A percentile compares a stretch with the other conserved stretches of the same genome.
These are phyloP conservation scores for Phalaenopsis equestris DNA, from an alignment of 106 monocot genomes.

Conservation along the genomic window DNA sequence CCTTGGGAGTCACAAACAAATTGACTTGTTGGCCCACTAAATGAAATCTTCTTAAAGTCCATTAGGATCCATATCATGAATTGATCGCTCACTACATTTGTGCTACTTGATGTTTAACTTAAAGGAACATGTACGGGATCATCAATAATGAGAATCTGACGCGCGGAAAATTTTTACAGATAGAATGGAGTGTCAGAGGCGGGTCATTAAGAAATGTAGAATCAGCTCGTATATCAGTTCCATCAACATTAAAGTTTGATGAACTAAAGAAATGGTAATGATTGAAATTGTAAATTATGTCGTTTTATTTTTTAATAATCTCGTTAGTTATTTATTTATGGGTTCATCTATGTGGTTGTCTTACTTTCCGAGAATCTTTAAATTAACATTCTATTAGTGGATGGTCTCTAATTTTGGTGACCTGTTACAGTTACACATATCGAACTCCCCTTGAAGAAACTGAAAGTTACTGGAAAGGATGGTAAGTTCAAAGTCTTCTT, in stretches of 20 bases:
- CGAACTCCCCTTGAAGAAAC: slow-evolving; percentile 86
- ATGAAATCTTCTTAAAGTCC: background rate
- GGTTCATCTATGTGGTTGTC: background rate
- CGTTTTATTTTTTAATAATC: background rate
- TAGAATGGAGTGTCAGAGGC: slow-evolving; percentile 93
- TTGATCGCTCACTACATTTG: background rate
- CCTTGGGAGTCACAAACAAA: background rate
- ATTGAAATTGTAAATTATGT: background rate
- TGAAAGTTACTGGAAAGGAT: slow-evolving; percentile 90
- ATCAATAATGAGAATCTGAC: background rate
- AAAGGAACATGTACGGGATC: background rate
- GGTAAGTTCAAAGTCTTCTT: slow-evolving; percentile 35
- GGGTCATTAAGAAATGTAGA: slow-evolving; percentile 89
- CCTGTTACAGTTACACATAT: slow-evolving; percentile 65
- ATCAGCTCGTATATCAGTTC: slow-evolving; percentile 89
- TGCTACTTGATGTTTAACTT: background rate
- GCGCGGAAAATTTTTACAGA: slow-evolving; percentile 20
- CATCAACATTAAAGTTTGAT: slow-evolving; percentile 81
- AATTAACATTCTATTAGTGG: background rate
- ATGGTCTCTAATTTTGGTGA: slow-evolving; percentile 5
- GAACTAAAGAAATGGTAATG: slow-evolving; percentile 80
- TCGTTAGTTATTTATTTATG: background rate
- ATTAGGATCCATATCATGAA: background rate
- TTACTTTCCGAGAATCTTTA: background rate
- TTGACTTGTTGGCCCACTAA: background rate